These are phyloP conservation scores for Xanthoparmelia taractica DNA, from an alignment of 495 filamentous ascomycete species.

Conservation along the genomic window DNA sequence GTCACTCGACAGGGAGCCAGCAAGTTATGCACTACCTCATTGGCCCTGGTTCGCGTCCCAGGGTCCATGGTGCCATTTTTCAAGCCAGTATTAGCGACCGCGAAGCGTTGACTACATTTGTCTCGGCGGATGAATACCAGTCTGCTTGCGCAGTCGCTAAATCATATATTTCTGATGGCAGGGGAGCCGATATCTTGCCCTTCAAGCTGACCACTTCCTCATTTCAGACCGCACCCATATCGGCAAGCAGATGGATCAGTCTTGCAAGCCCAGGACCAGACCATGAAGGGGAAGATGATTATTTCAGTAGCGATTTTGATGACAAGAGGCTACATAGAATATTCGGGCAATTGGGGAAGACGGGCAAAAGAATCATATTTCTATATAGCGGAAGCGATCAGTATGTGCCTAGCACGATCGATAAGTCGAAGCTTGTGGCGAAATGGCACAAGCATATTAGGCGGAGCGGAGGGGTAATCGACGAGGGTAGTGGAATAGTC, in stretches of 20 bases:
- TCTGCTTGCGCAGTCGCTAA: constrained; percentile 47
- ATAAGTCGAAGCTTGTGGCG: constrained; percentile 55
- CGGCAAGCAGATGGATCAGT: constrained; percentile 60
- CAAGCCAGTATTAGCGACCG: constrained; percentile 78
- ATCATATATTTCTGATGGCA: constrained; percentile 44
- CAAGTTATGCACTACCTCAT: constrained; percentile 73
- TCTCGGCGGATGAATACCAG: constrained; percentile 40
- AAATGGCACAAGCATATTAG: constrained; percentile 51
- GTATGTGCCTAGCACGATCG: constrained; percentile 52
- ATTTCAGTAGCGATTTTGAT: constrained; percentile 72
- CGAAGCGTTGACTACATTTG: constrained; percentile 46
- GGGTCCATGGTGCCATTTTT: constrained; percentile 70
- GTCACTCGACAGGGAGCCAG: constrained; percentile 83
- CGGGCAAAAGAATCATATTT: constrained; percentile 32
- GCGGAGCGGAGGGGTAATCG: constrained; percentile 39
- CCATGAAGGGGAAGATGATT: constrained; percentile 68
- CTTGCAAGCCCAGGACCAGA: constrained; percentile 51
- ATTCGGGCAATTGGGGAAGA: constrained; percentile 55
- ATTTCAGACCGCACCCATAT: constrained; percentile 50
- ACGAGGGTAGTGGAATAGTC: constrained; percentile 51
- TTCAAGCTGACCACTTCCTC: constrained; percentile 37
- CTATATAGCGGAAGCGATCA: constrained; percentile 69
- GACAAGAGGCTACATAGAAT: constrained; percentile 50
- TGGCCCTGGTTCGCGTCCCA: constrained; percentile 31
- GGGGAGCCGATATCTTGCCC: constrained; percentile 51